Base-by-base conservation (phyloP, 2,329 filamentous ascomycete species). In the Botrytis hyacinthi region DNA sequence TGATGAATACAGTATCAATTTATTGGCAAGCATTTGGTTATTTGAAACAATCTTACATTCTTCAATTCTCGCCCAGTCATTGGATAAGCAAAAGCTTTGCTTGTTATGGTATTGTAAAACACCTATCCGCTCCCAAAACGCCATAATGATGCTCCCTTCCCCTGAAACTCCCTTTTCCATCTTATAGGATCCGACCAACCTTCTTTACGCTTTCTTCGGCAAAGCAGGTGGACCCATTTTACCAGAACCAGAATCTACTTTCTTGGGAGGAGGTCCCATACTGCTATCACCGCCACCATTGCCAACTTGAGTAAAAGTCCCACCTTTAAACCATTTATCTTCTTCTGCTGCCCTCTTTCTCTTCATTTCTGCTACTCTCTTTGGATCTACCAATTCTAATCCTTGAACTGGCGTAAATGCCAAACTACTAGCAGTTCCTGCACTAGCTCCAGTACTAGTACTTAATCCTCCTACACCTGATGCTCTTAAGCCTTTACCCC, bases 401-500 rank as follows among this genome's bases (percentile, higher is more conserved):
- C 96, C 96, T 81, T 98, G 96, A 26, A 97, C 93, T 2, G 95
- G 94, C 3, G 95, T 98, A 80, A 99, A 99, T 0, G 95, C 93
- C 78, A 99, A 89, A 68, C 92, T 94, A 78, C 93, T 97, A 46
- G 93, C 92, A 1, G 93, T 97, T 76, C 94, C 94, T 26, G 87
- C 86, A 40, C 88, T 83, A 1, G 84, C 88, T 66, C 89, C 89
- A 71, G 92, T 84, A 66, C 51, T 67, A 29, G 71, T 72, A 60
- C 62, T 68, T 3, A 89, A 90, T 70, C 88, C 90, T 32, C 94
- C 94, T 20, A 98, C 93, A 48, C 95, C 95, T 6, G 92, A 92
- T 0, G 92, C 89, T 32, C 95, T 89, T 68, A 98, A 85, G n/a
- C 80, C 80, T 79, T 92, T 92, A 59, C 92, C 91, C 66, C 92